Percentiles rank a stretch among this genome's conserved stretches.
Evolutionary conservation across 2,329 filamentous ascomycete genomes (phyloP).

Genomic region (Spiromastix sp.): DNA sequence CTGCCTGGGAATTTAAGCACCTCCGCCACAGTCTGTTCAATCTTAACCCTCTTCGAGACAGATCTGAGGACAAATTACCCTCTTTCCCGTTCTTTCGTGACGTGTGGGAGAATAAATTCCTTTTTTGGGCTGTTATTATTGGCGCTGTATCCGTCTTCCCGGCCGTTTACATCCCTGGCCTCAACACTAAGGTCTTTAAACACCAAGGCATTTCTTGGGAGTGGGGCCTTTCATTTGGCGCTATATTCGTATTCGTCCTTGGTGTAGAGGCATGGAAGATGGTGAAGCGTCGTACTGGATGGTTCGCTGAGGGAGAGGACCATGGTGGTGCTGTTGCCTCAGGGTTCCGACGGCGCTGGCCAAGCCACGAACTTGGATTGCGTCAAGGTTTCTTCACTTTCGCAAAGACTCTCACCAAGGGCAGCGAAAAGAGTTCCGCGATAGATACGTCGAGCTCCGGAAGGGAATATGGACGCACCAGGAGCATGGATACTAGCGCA

Average conservation of each 20-base stretch:
- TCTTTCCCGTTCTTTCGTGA: constrained; percentile 31
- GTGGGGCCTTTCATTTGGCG: constrained; percentile 51
- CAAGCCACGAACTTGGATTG: constrained; percentile 17
- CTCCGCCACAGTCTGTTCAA: constrained; percentile 47
- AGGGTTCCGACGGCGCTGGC: constrained; percentile 14
- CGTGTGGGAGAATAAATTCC: constrained; percentile 39
- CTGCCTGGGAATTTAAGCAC: constrained; percentile 47
- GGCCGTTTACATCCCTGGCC: constrained; percentile 48
- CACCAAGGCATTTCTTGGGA: constrained; percentile 53
- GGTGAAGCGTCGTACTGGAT: constrained; percentile 37
- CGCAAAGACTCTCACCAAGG: constrained; percentile 19
- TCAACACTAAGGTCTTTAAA: constrained; percentile 51
- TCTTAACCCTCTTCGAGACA: constrained; percentile 30
- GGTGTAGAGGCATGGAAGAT: constrained; percentile 53
- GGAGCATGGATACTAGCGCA: neutral
- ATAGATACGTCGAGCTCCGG: constrained; percentile 3
- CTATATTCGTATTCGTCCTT: constrained; percentile 44
- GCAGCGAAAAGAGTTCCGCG: constrained; percentile 16
- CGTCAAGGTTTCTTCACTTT: constrained; percentile 24
- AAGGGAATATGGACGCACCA: neutral
- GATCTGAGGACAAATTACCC: constrained; percentile 15
- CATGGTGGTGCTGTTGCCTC: constrained; percentile 15
- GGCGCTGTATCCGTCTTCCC: constrained; percentile 43
- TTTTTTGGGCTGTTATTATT: constrained; percentile 38
- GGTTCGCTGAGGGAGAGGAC: constrained; percentile 21